Percentiles rank a stretch among this genome's conserved stretches.
phyloP scores from a whole-genome alignment of 177 flowering plant genomes.

The Vitis hybrid region DNA sequence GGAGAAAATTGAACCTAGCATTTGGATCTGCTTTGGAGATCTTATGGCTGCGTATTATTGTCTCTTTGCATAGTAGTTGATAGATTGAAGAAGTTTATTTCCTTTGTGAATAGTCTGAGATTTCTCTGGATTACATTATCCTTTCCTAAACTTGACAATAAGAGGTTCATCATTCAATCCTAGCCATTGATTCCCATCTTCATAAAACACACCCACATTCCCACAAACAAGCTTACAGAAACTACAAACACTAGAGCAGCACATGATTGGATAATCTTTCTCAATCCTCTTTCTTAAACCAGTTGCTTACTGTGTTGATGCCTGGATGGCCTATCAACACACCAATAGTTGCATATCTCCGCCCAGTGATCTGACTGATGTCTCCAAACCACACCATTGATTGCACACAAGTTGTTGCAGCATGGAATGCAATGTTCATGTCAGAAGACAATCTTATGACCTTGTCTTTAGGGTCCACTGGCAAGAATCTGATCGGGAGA shows the following conservation, averaged over 20 bases:
- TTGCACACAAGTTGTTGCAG: conserved; percentile 28
- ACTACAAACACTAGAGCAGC: conserved; percentile 32
- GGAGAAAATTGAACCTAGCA: background rate
- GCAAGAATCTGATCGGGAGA: conserved; percentile 20
- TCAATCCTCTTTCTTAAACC: conserved; percentile 31
- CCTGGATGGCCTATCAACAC: conserved; percentile 36
- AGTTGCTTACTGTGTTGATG: conserved; percentile 22
- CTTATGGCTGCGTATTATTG: background rate
- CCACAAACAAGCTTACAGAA: conserved; percentile 31
- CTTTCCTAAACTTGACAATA: conserved; percentile 30
- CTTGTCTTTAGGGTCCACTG: conserved; percentile 9
- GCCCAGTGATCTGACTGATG: conserved; percentile 15
- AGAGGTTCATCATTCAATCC: conserved; percentile 20
- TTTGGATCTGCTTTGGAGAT: background rate
- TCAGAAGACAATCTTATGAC: conserved; percentile 19
- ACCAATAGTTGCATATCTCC: conserved; percentile 25
- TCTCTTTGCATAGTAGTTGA: background rate
- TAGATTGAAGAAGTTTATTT: background rate
- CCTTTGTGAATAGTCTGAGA: background rate
- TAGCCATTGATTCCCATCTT: conserved; percentile 18
- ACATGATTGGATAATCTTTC: conserved; percentile 29
- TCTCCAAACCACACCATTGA: conserved; percentile 31
- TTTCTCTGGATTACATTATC: background rate
- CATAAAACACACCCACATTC: conserved; percentile 32
- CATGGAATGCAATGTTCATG: conserved; percentile 30